phyloP scores from a whole-genome alignment of 352 stramenopile genomes.

The Aphanomyces invadans region DNA sequence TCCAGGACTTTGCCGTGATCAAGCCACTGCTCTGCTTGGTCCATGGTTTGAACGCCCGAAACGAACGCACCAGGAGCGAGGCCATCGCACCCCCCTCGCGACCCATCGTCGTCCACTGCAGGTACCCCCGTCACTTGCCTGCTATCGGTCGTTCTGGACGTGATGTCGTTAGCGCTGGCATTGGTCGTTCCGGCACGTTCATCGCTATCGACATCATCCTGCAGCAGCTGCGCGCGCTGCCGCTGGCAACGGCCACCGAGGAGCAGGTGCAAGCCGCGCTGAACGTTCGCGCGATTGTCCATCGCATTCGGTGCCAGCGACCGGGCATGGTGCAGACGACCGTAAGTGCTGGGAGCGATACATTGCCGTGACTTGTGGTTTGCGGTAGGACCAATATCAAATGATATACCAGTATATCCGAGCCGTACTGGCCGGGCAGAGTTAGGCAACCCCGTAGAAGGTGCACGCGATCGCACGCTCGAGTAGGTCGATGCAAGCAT shows the following conservation, averaged over 20 bases:
- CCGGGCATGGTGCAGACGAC: slow-evolving; percentile 78
- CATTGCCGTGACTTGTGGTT: neutral
- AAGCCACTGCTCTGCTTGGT: slow-evolving; percentile 62
- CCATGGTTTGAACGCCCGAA: slow-evolving; percentile 33
- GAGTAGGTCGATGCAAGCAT: too few relatives aligned
- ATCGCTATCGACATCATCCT: slow-evolving; percentile 78
- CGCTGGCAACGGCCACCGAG: slow-evolving; percentile 27
- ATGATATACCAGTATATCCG: slow-evolving; percentile 70
- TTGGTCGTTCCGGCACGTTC: slow-evolving; percentile 73
- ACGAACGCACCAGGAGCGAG: slow-evolving; percentile 29
- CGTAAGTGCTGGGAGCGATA: slow-evolving; percentile 33
- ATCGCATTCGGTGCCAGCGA: slow-evolving; percentile 55
- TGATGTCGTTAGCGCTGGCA: slow-evolving; percentile 42
- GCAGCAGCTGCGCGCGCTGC: slow-evolving; percentile 43
- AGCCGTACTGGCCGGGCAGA: neutral
- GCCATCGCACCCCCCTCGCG: slow-evolving; percentile 23
- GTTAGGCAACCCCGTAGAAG: neutral
- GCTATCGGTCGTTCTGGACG: neutral
- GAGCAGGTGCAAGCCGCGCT: slow-evolving; percentile 36
- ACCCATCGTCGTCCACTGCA: slow-evolving; percentile 61
- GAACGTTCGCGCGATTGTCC: slow-evolving; percentile 48
- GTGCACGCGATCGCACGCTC: too few relatives aligned
- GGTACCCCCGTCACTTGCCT: slow-evolving; percentile 1
- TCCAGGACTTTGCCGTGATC: slow-evolving; percentile 63
- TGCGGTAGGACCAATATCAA: slow-evolving; percentile 64